phyloP scores from a whole-genome alignment of 306 rosid species.

The Canavalia gladiata region DNA sequence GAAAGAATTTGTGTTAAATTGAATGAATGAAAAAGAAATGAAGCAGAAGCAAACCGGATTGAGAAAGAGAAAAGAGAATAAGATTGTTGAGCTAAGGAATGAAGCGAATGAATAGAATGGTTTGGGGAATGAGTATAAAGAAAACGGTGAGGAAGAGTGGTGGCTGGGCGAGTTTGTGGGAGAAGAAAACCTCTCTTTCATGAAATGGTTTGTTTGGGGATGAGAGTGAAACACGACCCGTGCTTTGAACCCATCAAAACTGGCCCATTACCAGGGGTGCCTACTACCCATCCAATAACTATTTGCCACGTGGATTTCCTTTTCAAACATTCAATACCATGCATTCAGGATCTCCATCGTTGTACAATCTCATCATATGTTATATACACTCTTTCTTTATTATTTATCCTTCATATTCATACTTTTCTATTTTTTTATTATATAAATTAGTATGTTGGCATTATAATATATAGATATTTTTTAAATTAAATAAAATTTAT shows the following conservation, averaged over 20 bases:
- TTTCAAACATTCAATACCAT: no score
- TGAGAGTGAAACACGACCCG: slow-evolving; percentile 4
- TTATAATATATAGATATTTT: no score
- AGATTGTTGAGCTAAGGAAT: no score
- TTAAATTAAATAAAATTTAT: no score
- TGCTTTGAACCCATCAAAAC: slow-evolving; percentile 9
- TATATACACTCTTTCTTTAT: no score
- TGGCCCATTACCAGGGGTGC: neutral
- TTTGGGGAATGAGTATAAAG: neutral
- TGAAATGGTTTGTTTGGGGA: neutral
- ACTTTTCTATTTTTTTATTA: no score
- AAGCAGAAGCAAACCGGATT: no score
- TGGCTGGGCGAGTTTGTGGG: slow-evolving; percentile 47
- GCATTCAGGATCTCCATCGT: no score
- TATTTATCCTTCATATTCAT: no score
- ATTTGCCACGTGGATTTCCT: neutral
- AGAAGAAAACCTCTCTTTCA: slow-evolving; percentile 1
- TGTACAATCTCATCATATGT: no score
- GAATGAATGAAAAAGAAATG: no score
- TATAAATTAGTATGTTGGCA: no score
- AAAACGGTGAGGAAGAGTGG: neutral
- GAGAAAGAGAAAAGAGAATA: neutral
- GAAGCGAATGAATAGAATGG: neutral
- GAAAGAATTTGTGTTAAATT: neutral
- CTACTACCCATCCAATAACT: neutral